Evolutionary conservation across 108 stramenopile genomes (phyloP), one percentile per base, ranked within the genome.

Genomic region (Discostella pseudostelligera): DNA sequence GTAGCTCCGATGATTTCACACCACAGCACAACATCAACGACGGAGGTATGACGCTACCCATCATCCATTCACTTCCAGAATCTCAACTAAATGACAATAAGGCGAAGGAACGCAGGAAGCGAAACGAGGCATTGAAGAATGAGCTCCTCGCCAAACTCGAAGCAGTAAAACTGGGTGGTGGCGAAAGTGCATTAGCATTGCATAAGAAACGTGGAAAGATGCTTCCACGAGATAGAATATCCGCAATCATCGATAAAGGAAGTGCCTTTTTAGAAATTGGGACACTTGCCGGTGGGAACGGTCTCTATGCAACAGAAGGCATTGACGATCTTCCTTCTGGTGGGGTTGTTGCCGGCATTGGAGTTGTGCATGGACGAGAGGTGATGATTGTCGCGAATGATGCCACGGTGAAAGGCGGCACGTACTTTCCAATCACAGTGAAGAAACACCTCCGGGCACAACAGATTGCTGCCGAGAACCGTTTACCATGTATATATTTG

Each of bases 381-480:
- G 96, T 95, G 56, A 93, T 99, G 93, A 90, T 99, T 71, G 86
- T 98, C 40, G 98, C 97, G 40, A 99, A 99, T 76, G 98, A 99
- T 83, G 97, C 98, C 40, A 99, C 98, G 7, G 95, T 98, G 37
- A 98, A 98, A 67, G 97, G 97, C 14, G 98, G 98, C 4, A 98
- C 97, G 1, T 99, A 99, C 76, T 96, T 85, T 76, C 97, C 98
- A 9, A 95, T 99, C 65, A 99, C 98, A 8, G 97, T 98, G 32
- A 97, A 98, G 89, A 99, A 99, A 65, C 97, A 98, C 77, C 81
- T 99, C 59, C 75, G 98, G 12, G 98, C 98, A 8, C 98, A 99
- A 79, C 95, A 97, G 64, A 94, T 99, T 63, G 98, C 98, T 1
- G 37, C 72, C 67, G 86, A 97, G 62, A 98, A 98, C 68, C 56